phyloP scores from a whole-genome alignment of 805 yeast species.

The Pichia membranifaciens region DNA sequence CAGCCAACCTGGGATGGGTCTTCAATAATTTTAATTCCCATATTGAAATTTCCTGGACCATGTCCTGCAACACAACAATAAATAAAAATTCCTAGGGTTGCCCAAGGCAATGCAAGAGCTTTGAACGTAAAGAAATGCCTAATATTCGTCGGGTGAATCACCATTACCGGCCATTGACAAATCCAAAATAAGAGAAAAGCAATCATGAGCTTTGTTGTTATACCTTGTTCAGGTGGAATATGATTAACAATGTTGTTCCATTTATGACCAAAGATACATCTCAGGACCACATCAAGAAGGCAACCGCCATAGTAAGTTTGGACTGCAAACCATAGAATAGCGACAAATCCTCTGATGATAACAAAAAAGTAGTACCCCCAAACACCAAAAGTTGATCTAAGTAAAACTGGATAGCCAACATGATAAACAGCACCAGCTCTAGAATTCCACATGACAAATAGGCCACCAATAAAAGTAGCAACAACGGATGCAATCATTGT shows the following conservation, averaged over 20 bases:
- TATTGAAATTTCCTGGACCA: slow-evolving; percentile 32
- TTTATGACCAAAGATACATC: slow-evolving; percentile 32
- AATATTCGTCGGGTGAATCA: slow-evolving; percentile 38
- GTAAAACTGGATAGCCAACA: slow-evolving; percentile 42
- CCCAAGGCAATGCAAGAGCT: slow-evolving; percentile 31
- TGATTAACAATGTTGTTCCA: slow-evolving; percentile 36
- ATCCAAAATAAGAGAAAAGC: slow-evolving; percentile 42
- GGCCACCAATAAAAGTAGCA: slow-evolving; percentile 41
- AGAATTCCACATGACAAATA: slow-evolving; percentile 41
- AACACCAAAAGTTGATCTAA: slow-evolving; percentile 42
- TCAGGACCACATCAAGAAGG: slow-evolving; percentile 33
- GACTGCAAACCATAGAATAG: slow-evolving; percentile 42
- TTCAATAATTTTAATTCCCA: slow-evolving; percentile 15
- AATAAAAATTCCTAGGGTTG: slow-evolving; percentile 26
- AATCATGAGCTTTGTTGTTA: slow-evolving; percentile 37
- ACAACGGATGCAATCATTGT: slow-evolving; percentile 40
- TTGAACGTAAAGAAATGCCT: slow-evolving; percentile 22
- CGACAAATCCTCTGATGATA: slow-evolving; percentile 37
- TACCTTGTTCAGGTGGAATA: slow-evolving; percentile 33
- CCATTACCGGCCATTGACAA: slow-evolving; percentile 36
- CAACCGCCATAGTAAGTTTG: slow-evolving; percentile 45
- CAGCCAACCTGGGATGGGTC: slow-evolving; percentile 19
- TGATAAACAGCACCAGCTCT: slow-evolving; percentile 46
- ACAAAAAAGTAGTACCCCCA: slow-evolving; percentile 41
- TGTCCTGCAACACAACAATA: slow-evolving; percentile 27